Conservation (phyloP, 2,329 filamentous ascomycete genomes). For the Aspergillus pseudoterreus region DNA sequence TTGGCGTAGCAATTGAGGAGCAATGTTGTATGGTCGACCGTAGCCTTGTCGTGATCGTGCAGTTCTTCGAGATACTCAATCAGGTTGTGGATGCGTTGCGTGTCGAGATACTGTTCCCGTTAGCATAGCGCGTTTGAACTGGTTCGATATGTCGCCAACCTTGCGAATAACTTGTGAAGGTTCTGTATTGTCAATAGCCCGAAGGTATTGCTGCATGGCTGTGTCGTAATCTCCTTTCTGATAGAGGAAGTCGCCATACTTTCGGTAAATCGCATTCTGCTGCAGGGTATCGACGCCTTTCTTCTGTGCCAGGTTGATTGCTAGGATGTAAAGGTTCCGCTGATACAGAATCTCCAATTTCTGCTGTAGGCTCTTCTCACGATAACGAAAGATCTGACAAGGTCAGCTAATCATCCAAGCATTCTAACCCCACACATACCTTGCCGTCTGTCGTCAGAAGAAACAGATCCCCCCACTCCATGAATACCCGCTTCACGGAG, state of each 20-base stretch:
- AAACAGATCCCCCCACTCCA: slow-evolving; percentile 88
- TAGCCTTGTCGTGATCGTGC: slow-evolving; percentile 89
- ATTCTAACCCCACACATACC: slow-evolving; percentile 46
- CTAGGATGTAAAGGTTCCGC: slow-evolving; percentile 84
- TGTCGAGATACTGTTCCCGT: slow-evolving; percentile 73
- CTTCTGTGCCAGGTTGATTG: slow-evolving; percentile 90
- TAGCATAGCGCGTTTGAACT: slow-evolving; percentile 6
- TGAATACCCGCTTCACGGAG: slow-evolving; percentile 74
- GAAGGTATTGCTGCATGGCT: slow-evolving; percentile 98
- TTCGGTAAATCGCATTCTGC: slow-evolving; percentile 87
- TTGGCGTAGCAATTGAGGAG: slow-evolving; percentile 97
- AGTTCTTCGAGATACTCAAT: slow-evolving; percentile 97
- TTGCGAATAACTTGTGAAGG: slow-evolving; percentile 95
- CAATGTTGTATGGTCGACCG: slow-evolving; percentile 90
- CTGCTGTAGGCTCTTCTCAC: slow-evolving; percentile 85
- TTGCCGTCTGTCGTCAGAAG: slow-evolving; percentile 90
- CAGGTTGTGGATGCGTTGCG: slow-evolving; percentile 93
- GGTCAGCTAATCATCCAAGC: not conserved
- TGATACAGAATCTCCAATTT: slow-evolving; percentile 92
- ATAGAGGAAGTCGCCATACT: slow-evolving; percentile 91
- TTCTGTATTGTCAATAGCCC: slow-evolving; percentile 92
- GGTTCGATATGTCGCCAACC: slow-evolving; percentile 41
- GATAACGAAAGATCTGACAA: slow-evolving; percentile 72
- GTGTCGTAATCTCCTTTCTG: slow-evolving; percentile 94
- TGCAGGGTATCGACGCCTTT: slow-evolving; percentile 74